Percentiles rank a stretch among this genome's conserved stretches.
phyloP scores from a whole-genome alignment of 2,329 filamentous ascomycete genomes.

The Arachnopeziza araneosa region DNA sequence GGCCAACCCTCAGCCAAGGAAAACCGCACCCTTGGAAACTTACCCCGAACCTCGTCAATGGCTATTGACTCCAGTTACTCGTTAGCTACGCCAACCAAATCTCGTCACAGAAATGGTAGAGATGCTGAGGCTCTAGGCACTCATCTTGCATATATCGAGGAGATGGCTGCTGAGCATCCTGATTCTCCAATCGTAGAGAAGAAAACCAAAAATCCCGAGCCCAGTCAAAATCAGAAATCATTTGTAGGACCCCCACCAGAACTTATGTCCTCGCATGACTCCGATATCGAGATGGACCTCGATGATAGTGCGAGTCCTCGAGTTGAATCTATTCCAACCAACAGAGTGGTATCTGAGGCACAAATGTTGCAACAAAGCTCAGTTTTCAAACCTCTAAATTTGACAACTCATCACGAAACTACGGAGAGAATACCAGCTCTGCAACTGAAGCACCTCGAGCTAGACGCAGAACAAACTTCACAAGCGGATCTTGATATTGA shows the following conservation, averaged over 20 bases:
- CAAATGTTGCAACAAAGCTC: neutral
- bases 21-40: neutral
- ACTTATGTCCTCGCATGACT: neutral
- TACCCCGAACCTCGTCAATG: neutral
- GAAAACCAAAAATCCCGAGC: neutral
- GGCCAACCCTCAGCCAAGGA: neutral
- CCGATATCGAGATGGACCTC: neutral
- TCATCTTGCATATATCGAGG: neutral
- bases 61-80: neutral
- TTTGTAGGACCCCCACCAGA: neutral
- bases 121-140: neutral
- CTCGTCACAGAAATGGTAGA: neutral
- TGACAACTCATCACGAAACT: neutral
- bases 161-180: conserved; percentile 1
- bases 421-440: neutral
- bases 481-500: neutral
- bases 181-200: neutral
- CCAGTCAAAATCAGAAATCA: neutral
- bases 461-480: neutral
- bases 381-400: neutral
- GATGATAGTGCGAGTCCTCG: neutral
- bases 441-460: neutral
- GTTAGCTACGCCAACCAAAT: neutral
- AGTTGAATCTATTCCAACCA: neutral
- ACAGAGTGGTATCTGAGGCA: neutral